Conservation (phyloP, 306 rosid species). For the Luffa acutangula region DNA sequence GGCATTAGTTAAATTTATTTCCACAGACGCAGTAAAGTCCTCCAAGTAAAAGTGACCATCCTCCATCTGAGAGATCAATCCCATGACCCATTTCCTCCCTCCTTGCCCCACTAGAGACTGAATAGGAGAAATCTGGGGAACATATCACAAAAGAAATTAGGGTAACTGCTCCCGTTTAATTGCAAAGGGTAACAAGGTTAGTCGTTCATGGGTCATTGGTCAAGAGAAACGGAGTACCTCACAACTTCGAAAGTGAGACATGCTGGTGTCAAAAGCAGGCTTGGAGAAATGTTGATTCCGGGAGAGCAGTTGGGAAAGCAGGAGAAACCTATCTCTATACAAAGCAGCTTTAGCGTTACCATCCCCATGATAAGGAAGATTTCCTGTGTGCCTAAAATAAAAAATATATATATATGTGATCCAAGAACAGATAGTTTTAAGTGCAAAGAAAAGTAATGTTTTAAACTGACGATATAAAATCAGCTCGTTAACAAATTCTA, state of each 20-base stretch:
- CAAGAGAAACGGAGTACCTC: slow-evolving; percentile 40
- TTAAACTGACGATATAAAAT: neutral
- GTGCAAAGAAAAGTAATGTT: neutral
- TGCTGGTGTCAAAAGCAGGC: slow-evolving; percentile 63
- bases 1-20: slow-evolving; percentile 59
- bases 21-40: slow-evolving; percentile 74
- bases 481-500: neutral
- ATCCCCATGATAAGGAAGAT: slow-evolving; percentile 62
- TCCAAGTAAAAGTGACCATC: slow-evolving; percentile 81
- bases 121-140: slow-evolving; percentile 78
- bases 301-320: slow-evolving; percentile 71
- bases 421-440: neutral
- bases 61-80: slow-evolving; percentile 78
- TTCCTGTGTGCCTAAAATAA: slow-evolving; percentile 41
- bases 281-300: slow-evolving; percentile 74
- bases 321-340: slow-evolving; percentile 65
- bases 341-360: slow-evolving; percentile 59
- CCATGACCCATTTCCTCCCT: slow-evolving; percentile 87
- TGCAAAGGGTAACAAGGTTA: neutral
- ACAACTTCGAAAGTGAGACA: slow-evolving; percentile 62
- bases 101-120: slow-evolving; percentile 83
- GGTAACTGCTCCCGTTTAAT: neutral
- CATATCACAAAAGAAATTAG: slow-evolving; percentile 1
- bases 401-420: neutral
- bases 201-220: neutral